phyloP scores from a whole-genome alignment of 495 filamentous ascomycete species.

The Parachaetomium inaequale region DNA sequence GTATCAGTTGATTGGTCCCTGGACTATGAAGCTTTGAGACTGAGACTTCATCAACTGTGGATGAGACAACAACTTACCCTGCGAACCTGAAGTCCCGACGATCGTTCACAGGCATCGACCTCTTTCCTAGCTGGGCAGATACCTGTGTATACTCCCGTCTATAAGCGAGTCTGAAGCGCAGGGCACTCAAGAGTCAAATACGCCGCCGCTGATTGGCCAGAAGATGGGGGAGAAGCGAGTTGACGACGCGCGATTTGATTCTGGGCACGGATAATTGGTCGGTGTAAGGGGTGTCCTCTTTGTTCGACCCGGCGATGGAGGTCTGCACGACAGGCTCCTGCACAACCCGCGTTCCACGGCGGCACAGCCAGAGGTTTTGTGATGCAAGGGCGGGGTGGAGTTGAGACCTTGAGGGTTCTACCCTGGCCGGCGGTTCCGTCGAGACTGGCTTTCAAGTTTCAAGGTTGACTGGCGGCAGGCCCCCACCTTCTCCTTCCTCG shows the following conservation, averaged over 20 bases:
- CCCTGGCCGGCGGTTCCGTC: not conserved
- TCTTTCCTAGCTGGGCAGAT: constrained; percentile 9
- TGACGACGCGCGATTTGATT: constrained; percentile 24
- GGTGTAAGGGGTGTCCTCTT: not conserved
- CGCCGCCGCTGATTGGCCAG: constrained; percentile 22
- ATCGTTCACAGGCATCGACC: not conserved
- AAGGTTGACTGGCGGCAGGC: not conserved
- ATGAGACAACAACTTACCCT: not conserved
- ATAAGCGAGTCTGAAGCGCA: not conserved
- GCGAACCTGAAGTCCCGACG: not conserved
- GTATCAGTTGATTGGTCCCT: not conserved
- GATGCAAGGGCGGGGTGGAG: not conserved
- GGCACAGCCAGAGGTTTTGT: not conserved
- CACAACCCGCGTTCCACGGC: not conserved
- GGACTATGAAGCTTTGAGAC: not conserved
- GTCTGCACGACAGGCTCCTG: not conserved
- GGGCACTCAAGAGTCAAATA: constrained; percentile 10
- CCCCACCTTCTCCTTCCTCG: constrained; percentile 2
- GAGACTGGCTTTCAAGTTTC: not conserved
- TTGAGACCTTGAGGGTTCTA: no score
- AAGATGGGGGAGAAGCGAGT: constrained; percentile 11
- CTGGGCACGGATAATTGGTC: constrained; percentile 20
- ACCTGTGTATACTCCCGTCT: not conserved
- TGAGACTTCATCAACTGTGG: not conserved
- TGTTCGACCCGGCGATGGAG: constrained; percentile 3